Base-by-base conservation (phyloP, 495 filamentous ascomycete species). In the Xylaria sp. region DNA sequence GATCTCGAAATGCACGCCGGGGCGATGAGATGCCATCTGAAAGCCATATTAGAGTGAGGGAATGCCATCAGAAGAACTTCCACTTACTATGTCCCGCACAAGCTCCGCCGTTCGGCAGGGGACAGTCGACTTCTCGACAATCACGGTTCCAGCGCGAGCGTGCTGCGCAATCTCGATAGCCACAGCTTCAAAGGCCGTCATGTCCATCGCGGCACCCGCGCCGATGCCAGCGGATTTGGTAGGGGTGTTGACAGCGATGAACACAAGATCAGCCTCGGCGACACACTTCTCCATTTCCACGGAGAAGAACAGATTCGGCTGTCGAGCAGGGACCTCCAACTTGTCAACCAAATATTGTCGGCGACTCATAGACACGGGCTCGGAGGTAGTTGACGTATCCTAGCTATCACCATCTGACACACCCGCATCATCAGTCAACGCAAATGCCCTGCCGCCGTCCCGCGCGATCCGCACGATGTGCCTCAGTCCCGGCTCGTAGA, bases 91-190 rank as follows among this genome's bases (percentile, higher is more conserved):
- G 62, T 90, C 86, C 61, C 88, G 85, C 26, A 97, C 87, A 37
- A 88, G 85, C 46, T 93, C 85, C 0, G 93, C 90, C 6, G 93
- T 97, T 24, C 91, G 84, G 73, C 91, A 93, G 6, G 93, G 93
- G 35, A 97, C 93, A 0, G 93, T 97, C 55, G 88, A 91, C 80
- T 95, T 95, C 81, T 95, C 93, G 1, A 95, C 93, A 24, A 97
- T 84, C 68, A 95, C 93, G 52, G 91, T 88, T 26, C 91, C 91
- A 7, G 84, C 78, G 57, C 84, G 87, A 12, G 93, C 89, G 63
- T 90, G 81, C 59, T 85, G 80, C 0, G 93, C 93, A 41, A 95
- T 90, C 35, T 87, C 88, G 50, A 87, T 81, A 9, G 88, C 87
- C 0, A 90, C 93, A 46, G 85, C 84, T 77, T 97, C 93, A n/a